Evolutionary conservation across 2,329 filamentous ascomycete genomes (phyloP).

Genomic region (Stagonosporopsis cucurbitacearum): DNA sequence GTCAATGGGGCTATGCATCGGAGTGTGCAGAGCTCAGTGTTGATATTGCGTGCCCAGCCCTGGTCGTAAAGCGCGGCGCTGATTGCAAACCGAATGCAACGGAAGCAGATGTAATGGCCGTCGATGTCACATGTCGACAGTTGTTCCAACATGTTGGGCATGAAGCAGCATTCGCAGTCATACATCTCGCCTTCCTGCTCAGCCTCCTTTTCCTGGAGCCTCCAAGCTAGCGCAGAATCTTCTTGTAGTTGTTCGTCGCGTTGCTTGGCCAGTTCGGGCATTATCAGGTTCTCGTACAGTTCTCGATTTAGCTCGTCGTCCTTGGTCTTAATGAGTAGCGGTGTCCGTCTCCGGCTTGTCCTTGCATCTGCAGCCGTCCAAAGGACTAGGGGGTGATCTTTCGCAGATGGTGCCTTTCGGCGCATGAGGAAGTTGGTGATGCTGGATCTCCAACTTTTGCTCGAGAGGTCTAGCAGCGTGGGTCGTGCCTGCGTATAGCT

Average conservation of each 20-base stretch:
- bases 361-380: slow-evolving; percentile 66
- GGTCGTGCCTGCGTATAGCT: slow-evolving; percentile 75
- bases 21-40: slow-evolving; percentile 74
- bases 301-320: slow-evolving; percentile 62
- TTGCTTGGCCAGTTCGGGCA: slow-evolving; percentile 50
- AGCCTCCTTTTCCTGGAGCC: slow-evolving; percentile 58
- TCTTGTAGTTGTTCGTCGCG: slow-evolving; percentile 48
- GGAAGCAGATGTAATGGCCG: slow-evolving; percentile 78
- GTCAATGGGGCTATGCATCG: slow-evolving; percentile 80
- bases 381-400: slow-evolving; percentile 66
- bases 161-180: slow-evolving; percentile 83
- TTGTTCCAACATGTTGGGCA: slow-evolving; percentile 73
- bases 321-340: slow-evolving; percentile 70
- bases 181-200: slow-evolving; percentile 56
- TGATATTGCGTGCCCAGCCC: slow-evolving; percentile 83
- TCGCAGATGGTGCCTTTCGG: slow-evolving; percentile 62
- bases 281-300: slow-evolving; percentile 54
- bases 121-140: slow-evolving; percentile 72
- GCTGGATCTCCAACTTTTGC: slow-evolving; percentile 79
- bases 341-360: slow-evolving; percentile 61
- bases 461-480: slow-evolving; percentile 71
- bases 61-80: slow-evolving; percentile 93
- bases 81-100: slow-evolving; percentile 80
- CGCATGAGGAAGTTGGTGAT: slow-evolving; percentile 74
- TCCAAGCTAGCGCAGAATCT: slow-evolving; percentile 52